phyloP scores from a whole-genome alignment of 2,329 filamentous ascomycete genomes.

The Trichoderma oligosporum region DNA sequence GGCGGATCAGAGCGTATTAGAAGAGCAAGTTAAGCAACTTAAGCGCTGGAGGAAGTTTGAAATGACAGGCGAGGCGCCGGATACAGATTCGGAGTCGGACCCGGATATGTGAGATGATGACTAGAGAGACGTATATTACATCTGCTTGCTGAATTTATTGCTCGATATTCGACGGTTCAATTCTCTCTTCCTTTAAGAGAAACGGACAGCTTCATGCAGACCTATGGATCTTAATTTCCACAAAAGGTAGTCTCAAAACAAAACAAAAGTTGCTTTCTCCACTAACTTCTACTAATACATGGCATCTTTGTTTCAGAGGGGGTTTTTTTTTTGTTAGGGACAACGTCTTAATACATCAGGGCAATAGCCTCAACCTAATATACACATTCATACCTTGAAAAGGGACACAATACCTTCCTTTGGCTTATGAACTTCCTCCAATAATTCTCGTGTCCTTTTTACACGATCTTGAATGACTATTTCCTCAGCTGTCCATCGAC shows the following conservation, averaged over 20 bases:
- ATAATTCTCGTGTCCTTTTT: slow-evolving; percentile 48
- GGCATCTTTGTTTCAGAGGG: not conserved
- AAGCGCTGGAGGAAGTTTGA: slow-evolving; percentile 30
- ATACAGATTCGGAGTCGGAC: slow-evolving; percentile 25
- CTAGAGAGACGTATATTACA: not conserved
- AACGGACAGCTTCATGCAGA: not conserved
- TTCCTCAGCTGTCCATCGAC: slow-evolving; percentile 53
- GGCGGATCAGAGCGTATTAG: slow-evolving; percentile 24
- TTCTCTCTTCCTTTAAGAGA: not conserved
- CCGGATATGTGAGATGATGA: not conserved
- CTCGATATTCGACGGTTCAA: not conserved
- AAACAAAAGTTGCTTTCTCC: not conserved
- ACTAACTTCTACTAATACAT: slow-evolving; percentile 12
- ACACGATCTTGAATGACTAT: slow-evolving; percentile 51
- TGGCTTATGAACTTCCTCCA: slow-evolving; percentile 47
- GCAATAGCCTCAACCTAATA: not conserved
- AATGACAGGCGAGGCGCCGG: slow-evolving; percentile 28
- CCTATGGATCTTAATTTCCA: too few relatives aligned
- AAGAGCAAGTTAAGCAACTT: slow-evolving; percentile 26
- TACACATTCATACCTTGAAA: slow-evolving; percentile 38
- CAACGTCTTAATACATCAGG: slow-evolving; percentile 1
- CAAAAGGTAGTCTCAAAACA: too few relatives aligned
- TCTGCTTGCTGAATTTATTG: not conserved
- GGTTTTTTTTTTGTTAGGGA: not conserved
- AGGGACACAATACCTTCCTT: slow-evolving; percentile 33